Evolutionary conservation across 2,329 filamentous ascomycete genomes (phyloP), one percentile per base, ranked within the genome.

Genomic region (Penicillium sp.): DNA sequence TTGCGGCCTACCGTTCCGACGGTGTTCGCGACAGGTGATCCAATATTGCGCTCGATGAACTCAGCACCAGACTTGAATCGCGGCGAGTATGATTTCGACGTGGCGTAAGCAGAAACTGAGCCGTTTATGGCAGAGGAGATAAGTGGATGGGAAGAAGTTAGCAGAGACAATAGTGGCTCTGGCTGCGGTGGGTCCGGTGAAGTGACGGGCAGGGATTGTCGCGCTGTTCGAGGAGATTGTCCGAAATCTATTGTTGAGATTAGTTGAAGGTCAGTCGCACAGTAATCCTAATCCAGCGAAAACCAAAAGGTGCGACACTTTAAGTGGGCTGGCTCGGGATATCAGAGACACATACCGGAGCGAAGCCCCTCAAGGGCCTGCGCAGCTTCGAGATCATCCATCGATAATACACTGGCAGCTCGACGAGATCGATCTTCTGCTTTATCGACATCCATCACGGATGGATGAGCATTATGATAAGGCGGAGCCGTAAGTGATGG

Each of bases 61-160:
- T 96, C 91, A 48, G 91, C 93, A 59, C 92, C 86, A n/a, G 90
- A 89, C 73, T 90, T 92, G 70, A 97, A 91, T 2, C 89, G 84
- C 0, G 93, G 92, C 1, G 91, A 95, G 68, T 93, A 95, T 65
- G 92, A 91, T 75, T 97, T 97, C 11, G 90, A 92, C 3, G 84
- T 87, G 29, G 89, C 88, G 72, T 97, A 97, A 1, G 90, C 91
- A 1, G 89, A 91, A 8, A 93, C 84, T 0, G 92, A 93, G 51
- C 88, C 87, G 64, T 90, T 91, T 65, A 96, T 92, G 0, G 92
- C 91, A 29, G 86, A 91, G 10, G 90, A 91, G 16, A 97, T 83
- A 60, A 95, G 81, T 0, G 93, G 93, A 70, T 97, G 92, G 1
- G 90, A 90, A 2, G 91, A 92, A 0, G 92, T 95, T 23, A 97